phyloP scores from a whole-genome alignment of 768 basidiomycete genomes.

The Psilocybe subaeruginosa region DNA sequence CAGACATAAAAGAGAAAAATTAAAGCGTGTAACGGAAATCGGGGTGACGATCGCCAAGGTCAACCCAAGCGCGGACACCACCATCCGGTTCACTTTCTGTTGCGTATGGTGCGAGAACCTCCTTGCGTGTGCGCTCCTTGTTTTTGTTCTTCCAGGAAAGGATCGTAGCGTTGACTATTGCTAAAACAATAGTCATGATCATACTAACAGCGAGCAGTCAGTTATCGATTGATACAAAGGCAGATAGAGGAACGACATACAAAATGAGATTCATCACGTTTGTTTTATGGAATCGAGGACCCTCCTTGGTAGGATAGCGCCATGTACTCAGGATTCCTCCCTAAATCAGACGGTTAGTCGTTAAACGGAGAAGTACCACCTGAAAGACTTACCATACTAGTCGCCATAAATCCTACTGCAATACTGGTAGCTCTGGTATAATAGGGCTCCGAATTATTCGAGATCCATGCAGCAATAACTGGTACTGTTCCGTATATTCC shows the following conservation, averaged over 20 bases:
- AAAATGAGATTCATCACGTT: constrained; percentile 37
- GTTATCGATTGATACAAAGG: constrained; percentile 13
- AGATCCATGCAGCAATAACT: constrained; percentile 34
- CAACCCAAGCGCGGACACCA: constrained; percentile 31
- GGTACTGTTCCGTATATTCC: constrained; percentile 34
- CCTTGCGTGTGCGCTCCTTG: constrained; percentile 23
- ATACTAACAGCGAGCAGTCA: constrained; percentile 20
- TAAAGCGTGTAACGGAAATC: constrained; percentile 34
- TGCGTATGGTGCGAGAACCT: constrained; percentile 31
- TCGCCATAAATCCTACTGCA: constrained; percentile 34
- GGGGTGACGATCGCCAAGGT: constrained; percentile 37
- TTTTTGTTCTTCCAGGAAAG: constrained; percentile 30
- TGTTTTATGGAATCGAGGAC: constrained; percentile 34
- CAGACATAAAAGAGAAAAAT: neutral
- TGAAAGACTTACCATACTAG: constrained; percentile 30
- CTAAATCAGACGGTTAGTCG: constrained; percentile 9
- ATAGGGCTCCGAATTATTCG: constrained; percentile 39
- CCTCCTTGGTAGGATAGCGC: constrained; percentile 38
- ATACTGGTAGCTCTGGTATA: constrained; percentile 36
- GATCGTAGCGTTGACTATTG: constrained; percentile 26
- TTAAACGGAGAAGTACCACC: neutral
- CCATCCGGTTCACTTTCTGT: constrained; percentile 31
- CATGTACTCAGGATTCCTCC: constrained; percentile 42
- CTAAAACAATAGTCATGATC: constrained; percentile 4
- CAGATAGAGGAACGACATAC: constrained; percentile 20